Evolutionary conservation across 768 basidiomycete species (phyloP).

Genomic region (Tulasnella sp.): DNA sequence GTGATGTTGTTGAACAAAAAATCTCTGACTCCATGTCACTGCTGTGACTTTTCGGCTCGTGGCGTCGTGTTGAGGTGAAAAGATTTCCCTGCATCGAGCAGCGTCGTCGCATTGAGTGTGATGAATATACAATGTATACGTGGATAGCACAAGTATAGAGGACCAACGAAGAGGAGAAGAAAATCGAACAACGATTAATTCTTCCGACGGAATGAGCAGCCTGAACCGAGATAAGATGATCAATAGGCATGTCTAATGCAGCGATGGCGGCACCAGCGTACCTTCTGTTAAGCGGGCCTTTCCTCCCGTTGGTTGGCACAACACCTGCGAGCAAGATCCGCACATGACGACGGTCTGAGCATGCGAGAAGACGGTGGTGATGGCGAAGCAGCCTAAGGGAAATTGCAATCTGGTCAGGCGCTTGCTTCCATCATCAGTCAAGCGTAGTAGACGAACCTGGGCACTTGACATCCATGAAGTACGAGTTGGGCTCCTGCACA

Average conservation of each 20-base stretch:
- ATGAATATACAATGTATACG: slow-evolving; percentile 18
- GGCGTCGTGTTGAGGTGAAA: background rate
- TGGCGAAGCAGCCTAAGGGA: slow-evolving; percentile 82
- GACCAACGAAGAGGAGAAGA: background rate
- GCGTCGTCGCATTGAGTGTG: slow-evolving; percentile 8
- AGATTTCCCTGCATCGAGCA: background rate
- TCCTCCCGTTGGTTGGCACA: slow-evolving; percentile 99
- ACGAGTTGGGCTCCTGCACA: slow-evolving; percentile 97
- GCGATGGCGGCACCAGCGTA: slow-evolving; percentile 48
- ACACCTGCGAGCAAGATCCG: slow-evolving; percentile 85
- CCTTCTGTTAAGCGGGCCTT: slow-evolving; percentile 98
- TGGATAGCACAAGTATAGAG: background rate
- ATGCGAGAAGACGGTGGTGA: slow-evolving; percentile 99
- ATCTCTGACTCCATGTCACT: background rate
- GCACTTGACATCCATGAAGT: slow-evolving; percentile 99
- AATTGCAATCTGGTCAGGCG: slow-evolving; percentile 21
- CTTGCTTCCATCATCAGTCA: slow-evolving; percentile 35
- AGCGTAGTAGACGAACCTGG: slow-evolving; percentile 63
- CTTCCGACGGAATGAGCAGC: slow-evolving; percentile 98
- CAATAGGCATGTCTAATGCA: slow-evolving; percentile 27
- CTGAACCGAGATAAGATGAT: slow-evolving; percentile 49
- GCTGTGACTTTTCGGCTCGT: background rate
- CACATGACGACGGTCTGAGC: slow-evolving; percentile 97
- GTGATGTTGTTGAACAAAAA: no score
- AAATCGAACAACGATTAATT: slow-evolving; percentile 41